These are phyloP conservation scores for Cephalotrichum gorgonifer DNA, from an alignment of 2,329 filamentous ascomycete species.

Conservation along the genomic window DNA sequence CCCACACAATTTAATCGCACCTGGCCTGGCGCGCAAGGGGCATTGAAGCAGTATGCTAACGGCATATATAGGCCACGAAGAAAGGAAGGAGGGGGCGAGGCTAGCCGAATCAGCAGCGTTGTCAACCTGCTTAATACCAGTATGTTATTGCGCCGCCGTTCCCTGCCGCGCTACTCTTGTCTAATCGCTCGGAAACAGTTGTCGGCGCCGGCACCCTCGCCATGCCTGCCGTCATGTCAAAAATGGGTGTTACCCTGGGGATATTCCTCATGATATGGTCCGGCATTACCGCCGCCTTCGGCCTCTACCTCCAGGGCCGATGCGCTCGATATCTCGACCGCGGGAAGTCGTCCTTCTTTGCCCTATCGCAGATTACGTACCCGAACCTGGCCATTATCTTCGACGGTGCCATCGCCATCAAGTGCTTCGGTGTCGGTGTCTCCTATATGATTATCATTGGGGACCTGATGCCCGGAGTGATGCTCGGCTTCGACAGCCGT, in stretches of 20 bases:
- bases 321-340: constrained; percentile 90
- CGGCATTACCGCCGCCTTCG: constrained; percentile 78
- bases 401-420: constrained; percentile 90
- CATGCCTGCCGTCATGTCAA: constrained; percentile 89
- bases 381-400: constrained; percentile 93
- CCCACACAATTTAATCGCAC: neutral
- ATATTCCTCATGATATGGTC: constrained; percentile 84
- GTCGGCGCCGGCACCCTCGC: constrained; percentile 89
- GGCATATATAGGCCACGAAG: neutral
- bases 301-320: constrained; percentile 86
- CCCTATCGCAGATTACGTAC: constrained; percentile 93
- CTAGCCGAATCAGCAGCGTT: constrained; percentile 81
- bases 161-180: neutral
- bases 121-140: constrained; percentile 96
- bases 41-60: neutral
- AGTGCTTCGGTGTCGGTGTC: constrained; percentile 95
- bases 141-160: constrained; percentile 27
- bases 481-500: constrained; percentile 64
- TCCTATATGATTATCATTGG: constrained; percentile 99
- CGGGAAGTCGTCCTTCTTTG: constrained; percentile 85
- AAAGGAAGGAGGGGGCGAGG: constrained; percentile 61
- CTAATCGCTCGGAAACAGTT: constrained; percentile 41
- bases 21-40: neutral
- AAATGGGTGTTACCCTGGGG: constrained; percentile 87
- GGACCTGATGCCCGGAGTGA: constrained; percentile 93